phyloP scores from a whole-genome alignment of 2,329 filamentous ascomycete genomes.

The Nemania serpens region DNA sequence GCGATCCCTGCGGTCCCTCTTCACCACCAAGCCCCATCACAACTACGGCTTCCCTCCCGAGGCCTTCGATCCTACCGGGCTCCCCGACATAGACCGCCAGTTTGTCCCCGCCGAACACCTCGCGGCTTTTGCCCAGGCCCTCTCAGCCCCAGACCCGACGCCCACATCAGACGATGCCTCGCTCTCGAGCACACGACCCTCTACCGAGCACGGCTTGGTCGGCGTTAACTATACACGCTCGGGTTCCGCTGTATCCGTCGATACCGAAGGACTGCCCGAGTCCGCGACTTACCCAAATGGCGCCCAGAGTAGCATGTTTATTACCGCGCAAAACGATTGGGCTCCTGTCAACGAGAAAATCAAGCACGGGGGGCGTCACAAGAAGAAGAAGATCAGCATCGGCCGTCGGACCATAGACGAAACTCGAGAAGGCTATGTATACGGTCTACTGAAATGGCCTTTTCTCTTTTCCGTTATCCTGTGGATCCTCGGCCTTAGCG shows the following conservation, averaged over 20 bases:
- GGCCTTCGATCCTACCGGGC: conserved; percentile 67
- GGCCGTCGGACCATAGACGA: conserved; percentile 78
- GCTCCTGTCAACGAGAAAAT: conserved; percentile 80
- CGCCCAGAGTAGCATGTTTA: conserved; percentile 57
- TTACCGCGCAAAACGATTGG: conserved; percentile 96
- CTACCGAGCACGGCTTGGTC: conserved; percentile 47
- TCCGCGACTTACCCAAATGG: conserved; percentile 44
- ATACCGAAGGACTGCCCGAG: conserved; percentile 37
- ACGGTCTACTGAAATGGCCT: conserved; percentile 89
- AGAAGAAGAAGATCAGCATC: conserved; percentile 46
- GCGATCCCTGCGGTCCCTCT: conserved; percentile 31
- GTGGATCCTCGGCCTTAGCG: conserved; percentile 77
- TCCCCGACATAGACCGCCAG: conserved; percentile 81
- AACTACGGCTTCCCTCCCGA: conserved; percentile 64
- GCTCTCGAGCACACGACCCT: conserved; percentile 46
- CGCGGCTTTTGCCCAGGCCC: conserved; percentile 76
- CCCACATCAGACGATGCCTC: conserved; percentile 55
- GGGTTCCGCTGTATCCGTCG: conserved; percentile 47
- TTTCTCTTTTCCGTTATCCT: conserved; percentile 77
- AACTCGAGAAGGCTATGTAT: conserved; percentile 91
- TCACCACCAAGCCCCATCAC: conserved; percentile 36
- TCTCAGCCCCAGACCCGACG: conserved; percentile 76
- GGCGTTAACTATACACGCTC: conserved; percentile 48
- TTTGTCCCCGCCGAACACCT: conserved; percentile 77
- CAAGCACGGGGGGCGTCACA: conserved; percentile 46